Evolutionary conservation across 345 rosid genomes (phyloP), one percentile per base, ranked within the genome.

Genomic region (Bruguiera sexangula): DNA sequence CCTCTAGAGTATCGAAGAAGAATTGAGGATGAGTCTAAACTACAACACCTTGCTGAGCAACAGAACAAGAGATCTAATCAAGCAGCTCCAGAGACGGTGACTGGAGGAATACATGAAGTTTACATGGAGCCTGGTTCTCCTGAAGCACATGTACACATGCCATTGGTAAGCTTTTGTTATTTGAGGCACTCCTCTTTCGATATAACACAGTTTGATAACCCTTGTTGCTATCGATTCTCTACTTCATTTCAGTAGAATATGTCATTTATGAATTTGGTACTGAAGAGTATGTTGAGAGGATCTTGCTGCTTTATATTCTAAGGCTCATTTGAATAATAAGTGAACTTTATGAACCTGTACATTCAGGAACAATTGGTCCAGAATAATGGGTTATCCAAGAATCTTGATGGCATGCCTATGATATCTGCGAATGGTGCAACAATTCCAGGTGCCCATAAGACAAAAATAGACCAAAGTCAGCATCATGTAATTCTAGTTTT

Each of bases 21-120:
- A 75, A 86, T 92, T 75, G 97, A 95, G 88, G 81, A 88, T 80
- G 97, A 88, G 84, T 92, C 96, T 62, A 95, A 95, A 76, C 82
- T 78, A 82, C 90, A 93, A 82, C 97, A 82, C 66, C 90, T 91
- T 67, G 90, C 88, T 26, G 96, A 87, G 84, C 96, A 88, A 71
- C 87, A 72, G n/a, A 61, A 82, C 55, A 91, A 85, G 72, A 88
- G 80, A 80, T 75, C 79, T 69, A 76, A 65, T 74, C 78, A 66
- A 71, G 63, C 75, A 60, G 71, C 75, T 81, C 69, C 74, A 37
- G 76, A 71, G 70, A 80, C 75, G 73, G 69, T 68, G 71, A 54
- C 69, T 4, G 83, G 83, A 51, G 80, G 60, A 65, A 71, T 69
- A 34, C 66, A 37, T 67, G 76, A 85, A 62, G 53, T 55, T 69